These are phyloP conservation scores for Marasmius sp. DNA, from an alignment of 1,284 basidiomycete genomes.

Conservation along the genomic window DNA sequence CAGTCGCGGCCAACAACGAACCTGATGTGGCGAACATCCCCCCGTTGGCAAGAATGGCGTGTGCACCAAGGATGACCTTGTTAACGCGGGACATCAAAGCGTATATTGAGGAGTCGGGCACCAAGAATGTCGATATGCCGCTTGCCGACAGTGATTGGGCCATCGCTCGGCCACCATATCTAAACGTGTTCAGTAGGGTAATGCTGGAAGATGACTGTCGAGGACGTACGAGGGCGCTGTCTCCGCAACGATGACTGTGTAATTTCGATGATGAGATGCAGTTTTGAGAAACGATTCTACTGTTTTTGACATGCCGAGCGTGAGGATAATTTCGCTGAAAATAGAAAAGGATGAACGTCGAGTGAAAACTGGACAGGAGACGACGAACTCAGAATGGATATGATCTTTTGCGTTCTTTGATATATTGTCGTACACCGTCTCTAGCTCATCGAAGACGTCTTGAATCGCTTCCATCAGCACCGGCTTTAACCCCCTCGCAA, in stretches of 20 bases:
- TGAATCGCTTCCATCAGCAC: constrained; percentile 90
- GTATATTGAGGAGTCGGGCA: constrained; percentile 94
- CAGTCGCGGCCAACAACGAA: constrained; percentile 81
- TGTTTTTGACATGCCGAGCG: constrained; percentile 91
- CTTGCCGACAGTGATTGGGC: constrained; percentile 75
- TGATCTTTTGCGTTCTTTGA: constrained; percentile 95
- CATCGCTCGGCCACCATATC: constrained; percentile 85
- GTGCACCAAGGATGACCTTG: constrained; percentile 93
- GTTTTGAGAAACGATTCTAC: constrained; percentile 93
- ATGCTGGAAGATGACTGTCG: not conserved
- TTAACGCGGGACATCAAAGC: constrained; percentile 96
- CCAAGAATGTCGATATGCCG: constrained; percentile 90
- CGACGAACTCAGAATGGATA: constrained; percentile 89
- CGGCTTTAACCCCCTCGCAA: constrained; percentile 69
- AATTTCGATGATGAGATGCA: constrained; percentile 89
- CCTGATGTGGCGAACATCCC: constrained; percentile 91
- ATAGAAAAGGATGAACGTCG: not conserved
- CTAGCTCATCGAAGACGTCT: constrained; percentile 93
- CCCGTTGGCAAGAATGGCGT: constrained; percentile 93
- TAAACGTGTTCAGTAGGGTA: constrained; percentile 27
- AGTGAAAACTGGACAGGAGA: not conserved
- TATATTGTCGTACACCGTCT: constrained; percentile 94
- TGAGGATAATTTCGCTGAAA: constrained; percentile 90
- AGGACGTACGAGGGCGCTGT: constrained; percentile 81
- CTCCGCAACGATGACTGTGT: constrained; percentile 95